Evolutionary conservation across 1,139 yeast genomes (phyloP).

Genomic region (Hemisphaericaspora subhashii): DNA sequence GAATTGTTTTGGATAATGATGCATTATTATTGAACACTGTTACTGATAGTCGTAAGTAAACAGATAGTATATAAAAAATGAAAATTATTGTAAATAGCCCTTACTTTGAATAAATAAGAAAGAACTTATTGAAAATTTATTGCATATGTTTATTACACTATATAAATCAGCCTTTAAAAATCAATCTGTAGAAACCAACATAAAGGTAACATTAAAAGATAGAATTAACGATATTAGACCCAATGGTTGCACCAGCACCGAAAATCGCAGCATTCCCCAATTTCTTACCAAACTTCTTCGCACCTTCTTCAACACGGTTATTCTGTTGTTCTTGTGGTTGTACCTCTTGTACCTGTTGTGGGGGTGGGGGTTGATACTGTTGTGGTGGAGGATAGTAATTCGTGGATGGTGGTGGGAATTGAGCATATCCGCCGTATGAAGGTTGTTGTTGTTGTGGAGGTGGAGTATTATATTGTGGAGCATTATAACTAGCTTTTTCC

Average conservation of each 20-base stretch:
- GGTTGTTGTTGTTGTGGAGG: conserved; percentile 26
- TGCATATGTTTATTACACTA: not conserved
- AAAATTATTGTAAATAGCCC: not conserved
- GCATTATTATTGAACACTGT: conserved; percentile 88
- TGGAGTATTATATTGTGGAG: conserved; percentile 14
- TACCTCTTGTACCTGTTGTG: conserved; percentile 15
- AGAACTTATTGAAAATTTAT: not conserved
- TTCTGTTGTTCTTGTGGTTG: conserved; percentile 20
- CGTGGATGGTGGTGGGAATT: conserved; percentile 49
- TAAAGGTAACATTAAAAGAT: conserved; percentile 52
- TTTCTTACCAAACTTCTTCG: conserved; percentile 76
- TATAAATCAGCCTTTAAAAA: not conserved
- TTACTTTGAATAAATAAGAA: not conserved
- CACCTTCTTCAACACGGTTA: conserved; percentile 26
- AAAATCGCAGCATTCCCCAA: conserved; percentile 91
- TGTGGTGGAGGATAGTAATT: conserved; percentile 41
- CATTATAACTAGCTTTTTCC: conserved; percentile 11
- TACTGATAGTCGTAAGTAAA: conserved; percentile 55
- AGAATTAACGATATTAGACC: conserved; percentile 82
- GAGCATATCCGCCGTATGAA: conserved; percentile 47
- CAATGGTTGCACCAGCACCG: conserved; percentile 97
- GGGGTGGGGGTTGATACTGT: conserved; percentile 26
- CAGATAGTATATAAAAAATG: not conserved
- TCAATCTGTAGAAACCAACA: not conserved
- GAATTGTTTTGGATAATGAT: conserved; percentile 87